Conservation (phyloP, 345 rosid genomes). For the Ricinus communis region DNA sequence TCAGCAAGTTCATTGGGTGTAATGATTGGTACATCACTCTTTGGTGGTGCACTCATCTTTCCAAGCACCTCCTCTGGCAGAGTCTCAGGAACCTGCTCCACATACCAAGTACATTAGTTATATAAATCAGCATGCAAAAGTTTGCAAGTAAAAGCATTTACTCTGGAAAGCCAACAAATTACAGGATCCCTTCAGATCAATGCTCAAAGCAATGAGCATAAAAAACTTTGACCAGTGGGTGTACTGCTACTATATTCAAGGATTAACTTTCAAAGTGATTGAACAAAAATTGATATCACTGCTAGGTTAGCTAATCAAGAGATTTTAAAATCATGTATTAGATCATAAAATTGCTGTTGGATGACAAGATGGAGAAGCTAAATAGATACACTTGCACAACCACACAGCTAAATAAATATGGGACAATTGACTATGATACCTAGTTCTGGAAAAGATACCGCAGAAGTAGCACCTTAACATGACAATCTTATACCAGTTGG, state of each 20-base stretch:
- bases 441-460: not conserved
- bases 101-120: constrained; percentile 1
- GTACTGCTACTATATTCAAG: not conserved
- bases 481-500: too few relatives aligned
- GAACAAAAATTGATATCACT: too few relatives aligned
- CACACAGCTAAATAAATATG: constrained; percentile 2
- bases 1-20: constrained; percentile 76
- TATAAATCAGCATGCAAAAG: not conserved
- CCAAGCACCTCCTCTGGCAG: constrained; percentile 74
- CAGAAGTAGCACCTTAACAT: not conserved
- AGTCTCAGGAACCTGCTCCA: constrained; percentile 76
- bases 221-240: not conserved
- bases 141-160: not conserved
- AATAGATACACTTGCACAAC: not conserved
- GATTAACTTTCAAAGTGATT: not conserved
- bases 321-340: not conserved
- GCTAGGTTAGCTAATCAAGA: constrained; percentile 5
- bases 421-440: not conserved
- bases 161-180: not conserved
- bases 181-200: not conserved
- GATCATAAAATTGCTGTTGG: not conserved
- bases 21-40: constrained; percentile 76
- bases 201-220: not conserved
- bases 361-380: not conserved
- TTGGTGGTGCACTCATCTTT: constrained; percentile 90